Base-by-base conservation (phyloP, 176 grass and related monocot genomes). In the Phragmites australis region DNA sequence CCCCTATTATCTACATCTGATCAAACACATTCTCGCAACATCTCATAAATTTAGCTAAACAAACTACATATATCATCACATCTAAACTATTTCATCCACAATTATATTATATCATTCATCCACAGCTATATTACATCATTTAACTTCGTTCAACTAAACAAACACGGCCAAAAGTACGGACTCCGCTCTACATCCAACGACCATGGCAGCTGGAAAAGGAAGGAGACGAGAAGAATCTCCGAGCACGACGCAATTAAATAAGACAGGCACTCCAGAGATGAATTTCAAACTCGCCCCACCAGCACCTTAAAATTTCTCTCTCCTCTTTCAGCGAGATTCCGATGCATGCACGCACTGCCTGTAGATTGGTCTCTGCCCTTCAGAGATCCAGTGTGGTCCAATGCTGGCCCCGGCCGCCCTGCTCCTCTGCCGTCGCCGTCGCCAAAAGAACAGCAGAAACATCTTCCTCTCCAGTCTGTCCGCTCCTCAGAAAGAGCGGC, bases 401-500 rank as follows among this genome's bases (percentile, higher is more conserved):
- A 46, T 22, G 40, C 57, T 14, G 0, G 57, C 70, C 55, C 5
- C 22, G 56, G 59, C 68, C 37, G 58, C 68, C 21, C 68, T 74
- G 39, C 84, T 66, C 84, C 69, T 70, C 44, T 53, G 72, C 32
- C 42, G 44, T 82, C 70, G 16, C 71, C 42, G 7, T 82, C 78
- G 9, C 70, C 42, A 8, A 1, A 9, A 29, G 1, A 39, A 7
- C 43, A 21, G n/a, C 8, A 0, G 4, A 25, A 17, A 26, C 26
- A 25, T 18, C 53, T n/a, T 75, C 72, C 1, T 19, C 32, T 56
- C 17, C 25, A 10, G 15, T 11, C 19, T 52, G 67, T 47, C 67
- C 66, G 42, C 23, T 47, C 19, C 7, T 6, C 31, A n/a, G 31
- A 56, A 73, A 52, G 70, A 55, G 30, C 9, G 49, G 70, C 31